Evolutionary conservation across 2,329 filamentous ascomycete species (phyloP), one percentile per base, ranked within the genome.

Genomic region (Fusarium hainanense): DNA sequence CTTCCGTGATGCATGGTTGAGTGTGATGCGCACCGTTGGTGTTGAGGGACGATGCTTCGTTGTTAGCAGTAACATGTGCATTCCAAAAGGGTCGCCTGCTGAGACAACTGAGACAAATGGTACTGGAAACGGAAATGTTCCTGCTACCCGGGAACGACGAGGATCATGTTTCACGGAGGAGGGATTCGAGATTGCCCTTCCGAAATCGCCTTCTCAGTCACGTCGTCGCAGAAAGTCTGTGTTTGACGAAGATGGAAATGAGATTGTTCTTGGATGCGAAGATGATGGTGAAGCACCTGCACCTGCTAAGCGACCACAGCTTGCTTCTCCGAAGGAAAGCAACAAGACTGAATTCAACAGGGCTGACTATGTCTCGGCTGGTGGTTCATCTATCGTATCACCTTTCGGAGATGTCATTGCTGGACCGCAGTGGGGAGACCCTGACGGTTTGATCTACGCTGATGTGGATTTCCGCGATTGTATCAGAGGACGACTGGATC

Each of bases 391-490:
- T 74, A 95, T 98, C 70, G 84, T 97, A 27, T 90, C 88, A 12
- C 94, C 94, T 0, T 84, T 91, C 43, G 95, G 94, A 0, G 88
- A 94, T n/a, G 88, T 95, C 0, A 80, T 97, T 2, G 89, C 89
- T 3, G 93, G 92, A 0, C 94, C 94, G 1, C 83, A 96, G 62
- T 97, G 94, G 94, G 92, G 97, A 63, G 90, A 94, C 64, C 80
- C 90, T 58, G 84, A 88, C 6, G 87, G 88, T 0, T 78, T 97
- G 30, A 81, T 94, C 54, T 87, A 87, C 34, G 85, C 88, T 1
- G 92, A 96, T 69, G 90, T 94, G 6, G 93, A 98, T 75, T 91
- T 98, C 74, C 92, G 97, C 49, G 93, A 97, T 71, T 97, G 94
- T 73, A 88, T 94, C 70, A 85, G 93, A 12, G 94, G 94, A 0